phyloP scores from a whole-genome alignment of 306 rosid species.

The Canavalia gladiata region DNA sequence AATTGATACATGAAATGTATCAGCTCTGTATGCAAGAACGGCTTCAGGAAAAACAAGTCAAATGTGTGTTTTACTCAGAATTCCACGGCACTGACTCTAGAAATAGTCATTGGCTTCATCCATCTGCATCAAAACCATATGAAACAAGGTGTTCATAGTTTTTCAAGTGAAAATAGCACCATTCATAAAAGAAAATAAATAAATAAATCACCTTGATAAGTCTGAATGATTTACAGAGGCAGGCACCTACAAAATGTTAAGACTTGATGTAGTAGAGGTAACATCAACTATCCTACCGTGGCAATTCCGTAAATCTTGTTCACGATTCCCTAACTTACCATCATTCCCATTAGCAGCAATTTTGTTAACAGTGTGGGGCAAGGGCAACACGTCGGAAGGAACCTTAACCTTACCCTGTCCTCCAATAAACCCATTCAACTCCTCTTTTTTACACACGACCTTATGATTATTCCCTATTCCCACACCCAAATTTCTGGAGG shows the following conservation, averaged over 20 bases:
- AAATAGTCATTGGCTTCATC: slow-evolving; percentile 27
- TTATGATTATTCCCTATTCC: slow-evolving; percentile 1
- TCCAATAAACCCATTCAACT: slow-evolving; percentile 1
- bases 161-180: not conserved
- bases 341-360: slow-evolving; percentile 35
- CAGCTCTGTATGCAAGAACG: not conserved
- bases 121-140: slow-evolving; percentile 42
- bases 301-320: slow-evolving; percentile 39
- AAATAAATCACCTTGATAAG: slow-evolving; percentile 44
- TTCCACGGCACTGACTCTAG: slow-evolving; percentile 17
- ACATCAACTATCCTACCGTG: slow-evolving; percentile 44
- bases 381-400: not conserved
- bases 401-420: not conserved
- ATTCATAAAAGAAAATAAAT: not conserved
- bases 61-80: slow-evolving; percentile 38
- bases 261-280: slow-evolving; percentile 32
- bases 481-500: slow-evolving; percentile 43
- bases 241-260: slow-evolving; percentile 3
- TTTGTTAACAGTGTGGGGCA: slow-evolving; percentile 29
- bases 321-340: slow-evolving; percentile 41
- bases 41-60: not conserved
- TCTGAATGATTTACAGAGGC: slow-evolving; percentile 25
- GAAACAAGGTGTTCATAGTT: not conserved
- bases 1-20: slow-evolving; percentile 4
- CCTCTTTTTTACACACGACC: slow-evolving; percentile 23